Evolutionary conservation across 208 protist species (phyloP), one percentile per base, ranked within the genome.

Genomic region (Trypanosoma melophagium): DNA sequence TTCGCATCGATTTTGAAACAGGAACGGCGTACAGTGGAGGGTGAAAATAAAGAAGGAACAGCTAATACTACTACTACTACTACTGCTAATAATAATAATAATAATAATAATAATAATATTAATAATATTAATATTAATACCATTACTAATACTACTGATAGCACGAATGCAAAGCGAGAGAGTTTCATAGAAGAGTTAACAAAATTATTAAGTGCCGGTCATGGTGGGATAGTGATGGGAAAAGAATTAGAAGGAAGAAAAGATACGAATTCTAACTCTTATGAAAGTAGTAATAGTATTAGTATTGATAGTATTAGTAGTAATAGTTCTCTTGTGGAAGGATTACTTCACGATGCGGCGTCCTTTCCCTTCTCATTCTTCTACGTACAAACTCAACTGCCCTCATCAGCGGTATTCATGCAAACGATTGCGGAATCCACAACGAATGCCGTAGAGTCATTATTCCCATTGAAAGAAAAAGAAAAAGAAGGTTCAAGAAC

Each of bases 381-480:
- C 17, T 60, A 72, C 25, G 58, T 72, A 3, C 67, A 72, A 14
- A 51, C 51, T 3, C 67, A 72, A 13, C 19, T 72, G 16, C 67
- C 67, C 2, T 45, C 56, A 38, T 72, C 67, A 3, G 67, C 59
- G 5, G 16, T 72, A 9, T 66, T 72, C 56, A 7, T 58, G n/a
- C n/a, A n/a, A n/a, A n/a, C n/a, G n/a, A n/a, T n/a, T n/a, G n/a
- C n/a, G n/a, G n/a, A n/a, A n/a, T n/a, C n/a, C n/a, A n/a, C n/a
- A n/a, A n/a, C n/a, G n/a, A n/a, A n/a, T n/a, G n/a, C n/a, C n/a
- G n/a, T n/a, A n/a, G n/a, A n/a, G n/a, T n/a, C n/a, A n/a, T n/a
- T n/a, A n/a, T n/a, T n/a, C n/a, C n/a, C n/a, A n/a, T n/a, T n/a
- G n/a, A n/a, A n/a, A n/a, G n/a, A n/a, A n/a, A n/a, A n/a, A n/a